Base-by-base conservation (phyloP, 768 basidiomycete species). In the Pleurotus djamor region DNA sequence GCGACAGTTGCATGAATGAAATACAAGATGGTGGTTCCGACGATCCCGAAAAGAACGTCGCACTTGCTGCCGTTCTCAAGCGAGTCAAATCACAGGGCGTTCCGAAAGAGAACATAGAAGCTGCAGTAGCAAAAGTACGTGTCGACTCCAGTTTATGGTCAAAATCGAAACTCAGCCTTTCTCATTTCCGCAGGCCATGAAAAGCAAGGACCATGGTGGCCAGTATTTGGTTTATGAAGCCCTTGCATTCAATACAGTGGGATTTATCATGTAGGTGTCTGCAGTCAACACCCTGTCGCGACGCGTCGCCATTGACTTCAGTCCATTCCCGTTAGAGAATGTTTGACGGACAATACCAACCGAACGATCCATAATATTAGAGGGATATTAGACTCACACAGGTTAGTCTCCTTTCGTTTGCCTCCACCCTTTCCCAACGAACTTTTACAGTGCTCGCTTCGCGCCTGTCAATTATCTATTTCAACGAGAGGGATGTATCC, bases 381-480 rank as follows among this genome's bases (percentile, higher is more conserved):
- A 50, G 82, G 84, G 51, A 73, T 83, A 12, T 67, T 89, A 45
- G 74, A 71, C 34, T 65, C 67, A 13, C 75, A 84, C 59, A 74
- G 77, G 87, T 87, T 59, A 48, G 78, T 3, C 21, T 28, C 62
- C 34, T n/a, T 61, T 8, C 36, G 43, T 50, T 59, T 33, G 35
- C 17, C 34, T 28, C 37, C 33, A 12, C 16, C 38, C 21, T 21
- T n/a, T 34, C 21, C 37, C 5, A 36, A 32, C 60, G 12, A 28
- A 33, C 17, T 57, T 21, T 37, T 57, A 10, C 63, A 89, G 88
- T 45, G 85, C 84, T 37, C 85, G 82, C 38, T 72, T 85, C 41
- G 76, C 88, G 2, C 81, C 87, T 0, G 87, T 89, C 28, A 82
- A 80, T 61, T 89, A 83, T 67, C 82, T 88, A 78, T 89, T 89